phyloP scores from a whole-genome alignment of 768 basidiomycete genomes.

The Boletus vinaceobasis region DNA sequence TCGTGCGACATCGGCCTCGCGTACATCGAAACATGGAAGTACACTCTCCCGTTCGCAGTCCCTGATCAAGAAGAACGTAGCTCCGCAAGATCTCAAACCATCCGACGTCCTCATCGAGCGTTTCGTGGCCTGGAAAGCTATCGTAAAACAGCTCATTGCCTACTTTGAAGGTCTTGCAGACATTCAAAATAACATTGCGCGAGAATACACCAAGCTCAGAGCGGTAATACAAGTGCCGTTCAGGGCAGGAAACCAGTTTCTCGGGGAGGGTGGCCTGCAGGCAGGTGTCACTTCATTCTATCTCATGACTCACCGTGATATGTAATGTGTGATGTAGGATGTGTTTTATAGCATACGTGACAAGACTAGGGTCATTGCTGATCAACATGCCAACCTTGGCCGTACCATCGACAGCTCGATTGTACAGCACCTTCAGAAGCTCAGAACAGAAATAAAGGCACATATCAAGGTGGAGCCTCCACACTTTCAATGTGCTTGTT shows the following conservation, averaged over 20 bases:
- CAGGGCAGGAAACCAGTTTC: constrained; percentile 91
- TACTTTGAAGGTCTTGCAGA: constrained; percentile 72
- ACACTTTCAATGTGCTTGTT: background rate
- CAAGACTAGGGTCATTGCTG: constrained; percentile 89
- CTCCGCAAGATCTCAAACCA: constrained; percentile 84
- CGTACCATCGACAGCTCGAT: constrained; percentile 96
- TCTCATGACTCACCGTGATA: background rate
- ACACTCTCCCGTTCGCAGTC: constrained; percentile 77
- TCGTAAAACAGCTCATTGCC: constrained; percentile 92
- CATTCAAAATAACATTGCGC: constrained; percentile 92
- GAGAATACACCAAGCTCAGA: constrained; percentile 88
- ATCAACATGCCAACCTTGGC: constrained; percentile 94
- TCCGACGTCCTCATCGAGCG: constrained; percentile 96
- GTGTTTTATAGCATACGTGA: constrained; percentile 91
- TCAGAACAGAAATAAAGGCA: constrained; percentile 93
- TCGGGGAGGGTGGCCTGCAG: constrained; percentile 96
- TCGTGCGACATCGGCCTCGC: constrained; percentile 68
- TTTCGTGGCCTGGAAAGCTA: constrained; percentile 92
- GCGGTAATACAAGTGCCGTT: constrained; percentile 98
- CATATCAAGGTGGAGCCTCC: constrained; percentile 74
- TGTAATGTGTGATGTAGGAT: constrained; percentile 48
- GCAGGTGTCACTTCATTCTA: constrained; percentile 33
- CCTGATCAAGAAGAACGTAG: constrained; percentile 92
- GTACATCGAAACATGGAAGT: constrained; percentile 61
- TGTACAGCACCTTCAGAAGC: constrained; percentile 95